Evolutionary conservation across 495 filamentous ascomycete species (phyloP).

Genomic region (Xylaria palmicola): DNA sequence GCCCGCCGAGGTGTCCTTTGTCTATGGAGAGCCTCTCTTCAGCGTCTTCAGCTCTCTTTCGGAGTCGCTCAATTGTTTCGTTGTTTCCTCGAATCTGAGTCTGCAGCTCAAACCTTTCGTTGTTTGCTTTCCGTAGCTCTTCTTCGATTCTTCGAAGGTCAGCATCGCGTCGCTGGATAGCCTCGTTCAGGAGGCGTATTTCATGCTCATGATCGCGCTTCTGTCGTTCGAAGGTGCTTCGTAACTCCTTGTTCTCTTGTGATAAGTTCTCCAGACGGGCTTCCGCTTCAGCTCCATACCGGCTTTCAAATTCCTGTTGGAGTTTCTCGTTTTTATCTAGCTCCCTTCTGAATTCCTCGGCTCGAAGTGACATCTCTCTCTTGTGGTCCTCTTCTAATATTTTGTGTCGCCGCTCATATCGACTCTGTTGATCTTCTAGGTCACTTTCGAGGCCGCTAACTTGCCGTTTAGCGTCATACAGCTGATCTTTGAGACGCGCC

Average conservation of each 20-base stretch:
- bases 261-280: slow-evolving; percentile 27
- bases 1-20: slow-evolving; percentile 32
- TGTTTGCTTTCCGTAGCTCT: slow-evolving; percentile 20
- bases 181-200: slow-evolving; percentile 20
- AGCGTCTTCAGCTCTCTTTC: slow-evolving; percentile 31
- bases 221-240: slow-evolving; percentile 25
- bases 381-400: slow-evolving; percentile 28
- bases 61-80: slow-evolving; percentile 31
- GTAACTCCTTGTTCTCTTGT: slow-evolving; percentile 31
- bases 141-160: slow-evolving; percentile 23
- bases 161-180: slow-evolving; percentile 20
- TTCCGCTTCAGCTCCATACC: slow-evolving; percentile 29
- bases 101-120: slow-evolving; percentile 22
- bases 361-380: slow-evolving; percentile 22
- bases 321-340: slow-evolving; percentile 27
- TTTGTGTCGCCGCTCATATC: slow-evolving; percentile 21
- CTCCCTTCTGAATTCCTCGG: slow-evolving; percentile 41
- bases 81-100: slow-evolving; percentile 26
- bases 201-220: slow-evolving; percentile 32
- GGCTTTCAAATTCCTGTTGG: slow-evolving; percentile 30
- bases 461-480: slow-evolving; percentile 55
- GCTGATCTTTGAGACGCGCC: slow-evolving; percentile 53
- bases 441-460: slow-evolving; percentile 39
- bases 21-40: slow-evolving; percentile 35
- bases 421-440: slow-evolving; percentile 37